Conservation (phyloP, 2,329 filamentous ascomycete genomes). For the Bipolaris sorokiniana region DNA sequence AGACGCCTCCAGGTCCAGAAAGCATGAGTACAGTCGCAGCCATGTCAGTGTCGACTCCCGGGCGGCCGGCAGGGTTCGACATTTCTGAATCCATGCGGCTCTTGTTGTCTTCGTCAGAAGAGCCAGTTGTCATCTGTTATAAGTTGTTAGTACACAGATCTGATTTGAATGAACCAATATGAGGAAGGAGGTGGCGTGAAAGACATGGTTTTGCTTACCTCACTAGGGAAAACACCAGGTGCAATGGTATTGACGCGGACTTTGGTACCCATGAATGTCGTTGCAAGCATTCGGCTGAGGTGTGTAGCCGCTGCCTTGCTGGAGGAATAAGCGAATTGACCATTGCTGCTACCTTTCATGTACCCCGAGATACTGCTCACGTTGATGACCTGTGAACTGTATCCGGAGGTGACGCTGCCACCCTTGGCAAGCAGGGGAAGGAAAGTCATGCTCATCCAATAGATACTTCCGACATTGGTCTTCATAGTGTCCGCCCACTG, state of each 20-base stretch:
- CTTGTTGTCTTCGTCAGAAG: conserved; percentile 56
- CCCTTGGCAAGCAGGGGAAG: conserved; percentile 61
- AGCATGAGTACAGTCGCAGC: conserved; percentile 54
- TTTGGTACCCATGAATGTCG: conserved; percentile 51
- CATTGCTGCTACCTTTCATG: conserved; percentile 57
- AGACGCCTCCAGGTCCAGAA: conserved; percentile 58
- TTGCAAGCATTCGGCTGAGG: conserved; percentile 55
- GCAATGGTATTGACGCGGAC: conserved; percentile 49
- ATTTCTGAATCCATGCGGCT: conserved; percentile 50
- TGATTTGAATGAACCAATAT: not conserved
- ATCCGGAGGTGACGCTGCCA: conserved; percentile 53
- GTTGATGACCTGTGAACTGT: conserved; percentile 60
- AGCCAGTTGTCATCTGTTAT: conserved; percentile 56
- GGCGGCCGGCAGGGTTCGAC: conserved; percentile 52
- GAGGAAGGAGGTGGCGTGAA: not conserved
- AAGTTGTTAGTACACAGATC: not conserved
- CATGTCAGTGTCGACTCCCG: conserved; percentile 51
- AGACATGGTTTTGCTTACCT: conserved; percentile 23
- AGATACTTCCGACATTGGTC: conserved; percentile 59
- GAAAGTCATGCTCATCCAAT: conserved; percentile 62
- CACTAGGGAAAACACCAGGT: conserved; percentile 53
- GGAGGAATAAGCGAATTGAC: conserved; percentile 59
- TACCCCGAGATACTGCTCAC: conserved; percentile 59
- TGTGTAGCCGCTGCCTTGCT: conserved; percentile 58
- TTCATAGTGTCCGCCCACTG: conserved; percentile 59